phyloP scores from a whole-genome alignment of 768 basidiomycete genomes.

The Stropharia rugosoannulata region DNA sequence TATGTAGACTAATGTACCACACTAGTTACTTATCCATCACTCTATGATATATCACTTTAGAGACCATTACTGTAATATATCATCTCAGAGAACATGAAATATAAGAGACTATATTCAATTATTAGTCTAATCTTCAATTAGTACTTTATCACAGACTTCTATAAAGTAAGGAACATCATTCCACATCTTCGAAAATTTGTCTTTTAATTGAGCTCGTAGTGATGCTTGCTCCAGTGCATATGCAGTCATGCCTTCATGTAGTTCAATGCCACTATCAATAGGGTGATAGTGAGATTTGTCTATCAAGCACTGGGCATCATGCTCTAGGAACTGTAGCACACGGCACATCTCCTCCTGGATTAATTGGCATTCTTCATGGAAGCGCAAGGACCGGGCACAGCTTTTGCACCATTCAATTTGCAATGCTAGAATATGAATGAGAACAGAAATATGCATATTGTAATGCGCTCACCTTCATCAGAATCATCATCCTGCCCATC shows the following conservation, averaged over 20 bases:
- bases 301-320: not conserved
- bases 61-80: no score
- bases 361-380: conserved; percentile 3
- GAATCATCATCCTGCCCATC: not conserved
- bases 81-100: no score
- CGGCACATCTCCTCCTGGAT: conserved; percentile 8
- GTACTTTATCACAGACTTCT: not conserved
- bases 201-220: not conserved
- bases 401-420: conserved; percentile 7
- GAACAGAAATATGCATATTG: no score
- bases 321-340: not conserved
- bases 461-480: not conserved
- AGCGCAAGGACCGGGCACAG: conserved; percentile 1
- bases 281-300: not conserved
- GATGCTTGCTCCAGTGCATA: not conserved
- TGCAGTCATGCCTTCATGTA: not conserved
- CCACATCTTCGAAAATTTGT: not conserved
- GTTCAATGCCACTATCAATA: not conserved
- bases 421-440: not conserved
- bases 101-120: not conserved
- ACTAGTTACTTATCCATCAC: no score
- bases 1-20: no score
- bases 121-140: not conserved
- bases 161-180: not conserved
- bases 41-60: no score